These are phyloP conservation scores for Sungouiozyma ichnusensis DNA, from an alignment of 805 yeast species.

Conservation along the genomic window DNA sequence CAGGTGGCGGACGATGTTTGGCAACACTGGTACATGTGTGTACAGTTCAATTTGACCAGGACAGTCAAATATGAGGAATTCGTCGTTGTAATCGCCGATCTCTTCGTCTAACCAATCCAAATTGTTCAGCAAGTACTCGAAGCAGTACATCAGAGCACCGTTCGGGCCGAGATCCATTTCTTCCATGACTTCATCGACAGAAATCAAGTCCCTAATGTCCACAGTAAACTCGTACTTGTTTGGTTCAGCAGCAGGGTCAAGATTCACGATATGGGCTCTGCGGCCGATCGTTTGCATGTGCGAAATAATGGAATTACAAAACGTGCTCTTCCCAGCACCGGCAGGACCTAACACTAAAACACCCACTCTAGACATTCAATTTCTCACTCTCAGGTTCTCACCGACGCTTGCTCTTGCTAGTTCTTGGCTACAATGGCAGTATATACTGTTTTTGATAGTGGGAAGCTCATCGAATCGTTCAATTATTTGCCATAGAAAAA, in stretches of 20 bases:
- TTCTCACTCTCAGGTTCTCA: too few relatives aligned
- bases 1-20: conserved; percentile 78
- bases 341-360: conserved; percentile 94
- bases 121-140: conserved; percentile 80
- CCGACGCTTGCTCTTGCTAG: too few relatives aligned
- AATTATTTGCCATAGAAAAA: background rate
- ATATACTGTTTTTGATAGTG: too few relatives aligned
- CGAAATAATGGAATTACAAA: conserved; percentile 77
- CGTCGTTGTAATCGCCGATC: conserved; percentile 92
- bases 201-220: conserved; percentile 83
- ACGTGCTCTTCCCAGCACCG: conserved; percentile 92
- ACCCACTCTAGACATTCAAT: conserved; percentile 83
- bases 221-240: conserved; percentile 83
- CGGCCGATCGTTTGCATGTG: conserved; percentile 88
- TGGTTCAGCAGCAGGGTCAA: conserved; percentile 97
- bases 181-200: conserved; percentile 90
- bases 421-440: too few relatives aligned
- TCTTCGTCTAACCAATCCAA: conserved; percentile 97
- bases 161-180: conserved; percentile 90
- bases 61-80: conserved; percentile 87
- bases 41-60: conserved; percentile 96
- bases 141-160: conserved; percentile 88
- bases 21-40: conserved; percentile 89
- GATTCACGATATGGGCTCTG: conserved; percentile 85
- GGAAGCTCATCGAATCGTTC: background rate